Evolutionary conservation across 495 filamentous ascomycete species (phyloP).

Genomic region (Platismatia glauca): DNA sequence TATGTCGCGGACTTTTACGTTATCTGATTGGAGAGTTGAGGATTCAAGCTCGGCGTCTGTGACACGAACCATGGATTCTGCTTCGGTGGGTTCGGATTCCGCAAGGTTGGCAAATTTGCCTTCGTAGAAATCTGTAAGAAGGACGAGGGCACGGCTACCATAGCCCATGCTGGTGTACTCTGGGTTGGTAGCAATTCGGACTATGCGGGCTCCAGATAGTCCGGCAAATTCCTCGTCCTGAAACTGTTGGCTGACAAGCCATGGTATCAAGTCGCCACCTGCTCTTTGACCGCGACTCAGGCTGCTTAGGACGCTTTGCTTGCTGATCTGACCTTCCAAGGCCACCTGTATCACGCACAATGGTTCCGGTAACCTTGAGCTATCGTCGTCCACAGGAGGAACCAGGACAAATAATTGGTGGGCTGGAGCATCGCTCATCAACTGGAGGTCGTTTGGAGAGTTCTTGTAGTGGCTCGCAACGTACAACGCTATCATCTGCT

Average conservation of each 20-base stretch:
- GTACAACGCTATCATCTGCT: conserved; percentile 96
- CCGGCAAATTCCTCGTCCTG: conserved; percentile 95
- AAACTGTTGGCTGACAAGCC: conserved; percentile 97
- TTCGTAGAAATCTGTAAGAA: conserved; percentile 87
- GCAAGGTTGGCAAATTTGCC: conserved; percentile 82
- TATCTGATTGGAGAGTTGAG: conserved; percentile 71
- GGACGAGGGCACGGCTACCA: conserved; percentile 74
- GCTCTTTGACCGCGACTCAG: conserved; percentile 82
- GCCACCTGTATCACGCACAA: conserved; percentile 92
- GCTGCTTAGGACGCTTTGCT: conserved; percentile 80
- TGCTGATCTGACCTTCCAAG: conserved; percentile 89
- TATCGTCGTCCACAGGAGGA: conserved; percentile 71
- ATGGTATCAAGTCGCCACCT: conserved; percentile 92
- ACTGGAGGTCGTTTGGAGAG: conserved; percentile 91
- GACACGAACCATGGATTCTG: conserved; percentile 60
- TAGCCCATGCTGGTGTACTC: conserved; percentile 94
- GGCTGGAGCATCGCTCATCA: conserved; percentile 95
- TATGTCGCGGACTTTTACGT: conserved; percentile 84
- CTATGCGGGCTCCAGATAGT: conserved; percentile 82
- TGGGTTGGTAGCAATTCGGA: conserved; percentile 94
- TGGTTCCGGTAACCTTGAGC: conserved; percentile 76
- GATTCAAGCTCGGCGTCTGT: conserved; percentile 77
- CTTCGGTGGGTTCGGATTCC: conserved; percentile 46
- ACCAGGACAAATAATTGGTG: conserved; percentile 95
- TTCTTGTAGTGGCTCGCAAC: conserved; percentile 99